These are phyloP conservation scores for Boeremia lycopersici DNA, from an alignment of 2,329 filamentous ascomycete genomes.

Conservation along the genomic window DNA sequence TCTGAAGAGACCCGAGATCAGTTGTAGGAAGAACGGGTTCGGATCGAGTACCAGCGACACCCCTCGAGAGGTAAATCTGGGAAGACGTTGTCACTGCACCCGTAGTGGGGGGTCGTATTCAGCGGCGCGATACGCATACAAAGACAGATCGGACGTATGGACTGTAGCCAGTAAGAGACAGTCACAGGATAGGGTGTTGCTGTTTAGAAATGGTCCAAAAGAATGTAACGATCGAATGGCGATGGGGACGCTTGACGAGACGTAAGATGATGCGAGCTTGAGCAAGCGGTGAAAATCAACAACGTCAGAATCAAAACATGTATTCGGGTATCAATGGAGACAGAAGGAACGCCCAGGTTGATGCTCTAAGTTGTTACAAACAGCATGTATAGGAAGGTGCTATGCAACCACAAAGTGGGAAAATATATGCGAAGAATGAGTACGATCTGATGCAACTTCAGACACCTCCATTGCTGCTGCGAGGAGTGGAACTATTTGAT, in stretches of 20 bases:
- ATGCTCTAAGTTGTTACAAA: conserved; percentile 17
- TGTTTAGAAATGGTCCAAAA: not conserved
- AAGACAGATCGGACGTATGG: not conserved
- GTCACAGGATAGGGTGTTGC: not conserved
- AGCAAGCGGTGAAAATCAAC: not conserved
- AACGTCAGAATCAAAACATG: not conserved
- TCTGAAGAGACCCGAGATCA: conserved; percentile 17
- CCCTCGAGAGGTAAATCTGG: conserved; percentile 55
- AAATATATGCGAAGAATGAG: not conserved
- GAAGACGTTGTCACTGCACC: conserved; percentile 53
- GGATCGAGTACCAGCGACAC: conserved; percentile 48
- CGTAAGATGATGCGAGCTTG: not conserved
- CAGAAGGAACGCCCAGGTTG: conserved; percentile 6
- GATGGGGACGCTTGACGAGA: not conserved
- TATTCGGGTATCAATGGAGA: conserved; percentile 11
- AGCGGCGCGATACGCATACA: not conserved
- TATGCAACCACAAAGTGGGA: not conserved
- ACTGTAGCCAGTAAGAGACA: too few relatives aligned
- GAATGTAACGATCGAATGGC: not conserved
- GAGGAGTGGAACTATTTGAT: conserved; percentile 28
- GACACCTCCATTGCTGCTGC: conserved; percentile 24
- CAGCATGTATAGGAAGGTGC: conserved; percentile 24
- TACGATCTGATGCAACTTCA: not conserved
- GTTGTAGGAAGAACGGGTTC: conserved; percentile 30
- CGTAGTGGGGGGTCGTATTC: conserved; percentile 24